Base-by-base conservation (phyloP, 352 stramenopile species). In the Peronospora farinosa region DNA sequence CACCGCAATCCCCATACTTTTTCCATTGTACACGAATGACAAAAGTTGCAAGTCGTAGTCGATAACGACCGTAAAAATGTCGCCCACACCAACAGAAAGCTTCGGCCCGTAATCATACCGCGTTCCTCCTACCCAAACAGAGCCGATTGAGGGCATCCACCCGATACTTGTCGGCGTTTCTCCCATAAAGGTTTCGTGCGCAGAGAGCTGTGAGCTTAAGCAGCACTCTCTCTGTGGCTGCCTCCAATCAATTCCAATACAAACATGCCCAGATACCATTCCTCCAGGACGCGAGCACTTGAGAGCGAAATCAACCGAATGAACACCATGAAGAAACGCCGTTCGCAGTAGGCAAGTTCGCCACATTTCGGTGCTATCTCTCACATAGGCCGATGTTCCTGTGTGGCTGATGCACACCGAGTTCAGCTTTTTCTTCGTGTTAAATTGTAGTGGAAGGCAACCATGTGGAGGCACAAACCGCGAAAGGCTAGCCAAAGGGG, bases 131-230 rank as follows among this genome's bases (percentile, higher is more conserved):
- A 88, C 67, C 83, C 83, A 94, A 5, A 94, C 32, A 0, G 69
- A 69, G 7, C 78, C 83, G 42, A 91, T 82, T 9, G 83, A 84
- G 0, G 83, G 83, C 80, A 94, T 94, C 80, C 79, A 94, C 1
- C 80, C 83, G 23, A 94, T 67, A 33, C 80, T 91, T 50, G 50
- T 70, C 4, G 21, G 3, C 0, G 47, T 68, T 54, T 72, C 57
- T 16, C 77, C 77, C n/a, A 88, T 7, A 61, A 86, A 88, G 0
- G 47, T 66, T 19, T 69, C 54, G n/a, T 66, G 64, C 21, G 21
- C 17, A n/a, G 47, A 58, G 28, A 19, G n/a, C 16, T 63, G 21
- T 15, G 36, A 33, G 7, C 19, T 7, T 32, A 54, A 36, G 33
- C 9, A 15, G 47, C n/a, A 23, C 31, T 47, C 11, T 41, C 40